Percentiles rank a stretch among this genome's conserved stretches.
Evolutionary conservation across 495 filamentous ascomycete genomes (phyloP).

Genomic region (Aspergillus avenaceus): DNA sequence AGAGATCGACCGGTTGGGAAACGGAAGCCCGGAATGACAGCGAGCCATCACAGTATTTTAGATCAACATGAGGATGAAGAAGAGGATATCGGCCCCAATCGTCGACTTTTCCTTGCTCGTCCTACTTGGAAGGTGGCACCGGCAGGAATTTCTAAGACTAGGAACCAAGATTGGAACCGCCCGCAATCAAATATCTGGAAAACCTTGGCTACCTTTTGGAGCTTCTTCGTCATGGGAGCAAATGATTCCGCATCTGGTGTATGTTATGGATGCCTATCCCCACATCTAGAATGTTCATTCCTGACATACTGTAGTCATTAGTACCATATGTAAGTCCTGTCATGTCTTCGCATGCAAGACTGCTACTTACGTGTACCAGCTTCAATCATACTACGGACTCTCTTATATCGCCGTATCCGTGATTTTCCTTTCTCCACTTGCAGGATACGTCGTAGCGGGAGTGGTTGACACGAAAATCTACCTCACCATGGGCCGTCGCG

Average conservation of each 20-base stretch:
- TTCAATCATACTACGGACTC: slow-evolving; percentile 52
- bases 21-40: too few relatives aligned
- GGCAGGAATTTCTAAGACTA: too few relatives aligned
- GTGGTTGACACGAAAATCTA: slow-evolving; percentile 51
- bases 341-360: too few relatives aligned
- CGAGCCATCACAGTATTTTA: too few relatives aligned
- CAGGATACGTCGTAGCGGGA: slow-evolving; percentile 51
- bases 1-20: too few relatives aligned
- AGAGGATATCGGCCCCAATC: too few relatives aligned
- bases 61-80: too few relatives aligned
- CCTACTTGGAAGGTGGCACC: too few relatives aligned
- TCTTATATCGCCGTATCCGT: slow-evolving; percentile 52
- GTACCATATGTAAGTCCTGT: too few relatives aligned
- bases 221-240: slow-evolving; percentile 59
- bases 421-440: slow-evolving; percentile 55
- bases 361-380: slow-evolving; percentile 21
- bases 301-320: too few relatives aligned
- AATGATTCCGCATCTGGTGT: slow-evolving; percentile 70
- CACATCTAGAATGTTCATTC: neutral
- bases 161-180: too few relatives aligned
- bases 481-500: slow-evolving; percentile 61
- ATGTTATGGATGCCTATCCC: neutral
- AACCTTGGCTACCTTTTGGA: slow-evolving; percentile 11
- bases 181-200: neutral
- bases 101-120: too few relatives aligned